Percentiles rank a stretch among this genome's conserved stretches.
Evolutionary conservation across 768 basidiomycete species (phyloP).

Genomic region (Russula dissimulans): DNA sequence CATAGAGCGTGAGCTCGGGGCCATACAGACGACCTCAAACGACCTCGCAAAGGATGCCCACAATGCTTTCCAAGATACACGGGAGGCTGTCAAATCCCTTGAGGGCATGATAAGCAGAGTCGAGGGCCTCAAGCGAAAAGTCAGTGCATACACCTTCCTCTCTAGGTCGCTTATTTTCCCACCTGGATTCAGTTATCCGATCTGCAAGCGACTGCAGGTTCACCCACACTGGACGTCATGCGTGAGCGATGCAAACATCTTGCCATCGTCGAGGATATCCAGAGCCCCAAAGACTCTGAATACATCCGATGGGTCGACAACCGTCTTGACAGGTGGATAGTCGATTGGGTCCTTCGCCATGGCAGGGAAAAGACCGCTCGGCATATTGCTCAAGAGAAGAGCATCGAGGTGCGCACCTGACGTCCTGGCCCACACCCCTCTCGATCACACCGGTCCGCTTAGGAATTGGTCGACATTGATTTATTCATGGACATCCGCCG

Average conservation of each 20-base stretch:
- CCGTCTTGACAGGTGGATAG: conserved; percentile 79
- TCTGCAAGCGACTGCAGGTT: conserved; percentile 37
- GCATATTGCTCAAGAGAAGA: conserved; percentile 63
- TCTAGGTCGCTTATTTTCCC: neutral
- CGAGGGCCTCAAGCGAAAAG: conserved; percentile 84
- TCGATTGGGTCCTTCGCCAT: conserved; percentile 83
- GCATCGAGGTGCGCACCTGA: conserved; percentile 56
- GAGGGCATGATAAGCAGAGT: conserved; percentile 71
- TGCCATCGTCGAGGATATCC: conserved; percentile 49
- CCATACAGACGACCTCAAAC: conserved; percentile 44
- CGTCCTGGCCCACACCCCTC: neutral
- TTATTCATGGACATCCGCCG: conserved; percentile 82
- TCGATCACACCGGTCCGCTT: conserved; percentile 15
- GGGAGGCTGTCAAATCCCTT: conserved; percentile 50
- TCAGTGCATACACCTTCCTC: conserved; percentile 26
- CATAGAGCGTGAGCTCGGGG: conserved; percentile 69
- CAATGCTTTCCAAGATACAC: conserved; percentile 31
- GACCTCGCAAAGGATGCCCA: conserved; percentile 49
- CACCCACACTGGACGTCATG: conserved; percentile 61
- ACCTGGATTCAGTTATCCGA: conserved; percentile 36
- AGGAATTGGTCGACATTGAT: conserved; percentile 87
- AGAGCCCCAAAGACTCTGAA: conserved; percentile 42
- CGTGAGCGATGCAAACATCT: conserved; percentile 68
- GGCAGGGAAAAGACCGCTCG: conserved; percentile 73
- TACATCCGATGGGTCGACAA: conserved; percentile 72